Base-by-base conservation (phyloP, 345 rosid species). In the Mangifera indica region DNA sequence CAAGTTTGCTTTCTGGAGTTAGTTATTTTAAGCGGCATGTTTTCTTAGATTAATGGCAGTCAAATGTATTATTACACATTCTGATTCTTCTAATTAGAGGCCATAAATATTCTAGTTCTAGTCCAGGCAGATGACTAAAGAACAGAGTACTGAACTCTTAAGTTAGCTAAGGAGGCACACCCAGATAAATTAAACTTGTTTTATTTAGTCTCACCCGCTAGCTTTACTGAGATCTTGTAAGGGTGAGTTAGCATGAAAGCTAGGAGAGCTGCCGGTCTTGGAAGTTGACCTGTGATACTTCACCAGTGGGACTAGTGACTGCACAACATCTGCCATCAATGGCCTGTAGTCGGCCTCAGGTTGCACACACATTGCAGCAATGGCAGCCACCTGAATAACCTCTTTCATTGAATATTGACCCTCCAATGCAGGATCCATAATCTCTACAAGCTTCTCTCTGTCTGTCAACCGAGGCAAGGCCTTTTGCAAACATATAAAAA, bases 331-430 rank as follows among this genome's bases (percentile, higher is more conserved):
- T 7, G 99, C 98, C 98, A 94, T 92, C 58, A 94, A 70, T 22
- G 92, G 99, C 78, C 98, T 82, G 85, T 94, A 94, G 75, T 92
- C 98, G 8, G 96, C 87, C 78, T 90, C 93, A 14, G 87, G 92
- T 75, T 92, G 93, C 72, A 90, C 99, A 56, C 98, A 95, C 98
- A 95, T 90, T 63, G 96, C 93, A 46, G 99, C 97, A 61, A 95
- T 90, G 9, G 98, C 98, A 10, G 97, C 98, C 68, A 95, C 99
- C 63, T 90, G 98, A 81, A 90, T 76, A 3, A 86, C 93, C 44
- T 95, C 96, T 82, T 90, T 92, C 81, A 88, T 79, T 0, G 89
- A 82, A 88, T 88, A 94, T 55, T 89, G 98, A 66, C 93, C 88
- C 76, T 83, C 91, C 22, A 92, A 76, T 49, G 89, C 83, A 11